Base-by-base conservation (phyloP, 1,139 yeast genomes). In the Geotrichum candidum region DNA sequence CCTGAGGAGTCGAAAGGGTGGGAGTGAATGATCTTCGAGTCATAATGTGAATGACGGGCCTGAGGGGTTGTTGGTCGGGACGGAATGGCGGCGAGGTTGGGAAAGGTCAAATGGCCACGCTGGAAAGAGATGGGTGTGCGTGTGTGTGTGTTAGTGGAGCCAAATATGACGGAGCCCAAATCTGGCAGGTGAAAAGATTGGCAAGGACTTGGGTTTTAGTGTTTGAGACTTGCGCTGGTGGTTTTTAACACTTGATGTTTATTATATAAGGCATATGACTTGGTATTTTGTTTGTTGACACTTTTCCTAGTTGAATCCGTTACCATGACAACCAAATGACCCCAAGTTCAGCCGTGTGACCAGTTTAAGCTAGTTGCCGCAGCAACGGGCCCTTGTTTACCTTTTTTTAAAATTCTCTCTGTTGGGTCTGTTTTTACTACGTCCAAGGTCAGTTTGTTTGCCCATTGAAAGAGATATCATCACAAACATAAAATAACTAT, bases 21-120 rank as follows among this genome's bases (percentile, higher is more conserved):
- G 59, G 59, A 11, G 59, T 56, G 22, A 38, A 56, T 9, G 59
- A 51, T 33, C 59, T 54, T 23, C 59, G 54, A 41, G 59, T 56
- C 59, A 56, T 56, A 38, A 25, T 23, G 48, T 41, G 48, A n/a
- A 41, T 41, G 48, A 41, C 10, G 22, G 22, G n/a, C 48, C 48
- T 41, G 48, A 18, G 18, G 18, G 22, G 22, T n/a, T n/a, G 48
- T n/a, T 4, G 10, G 48, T 41, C 48, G 48, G 48, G 48, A 41
- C 48, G n/a, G 48, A 2, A n/a, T 41, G 48, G 48, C 48, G 23
- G 48, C 48, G 18, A 15, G 48, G 22, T 41, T 41, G 48, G 18
- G 48, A 41, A 41, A 41, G n/a, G 22, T 41, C 48, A 41, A 41
- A 41, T 41, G 48, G 48, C 48, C 48, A 41, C 48, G 48, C 22